Evolutionary conservation across 2,329 filamentous ascomycete genomes (phyloP).

Genomic region (Alternaria burnsii): DNA sequence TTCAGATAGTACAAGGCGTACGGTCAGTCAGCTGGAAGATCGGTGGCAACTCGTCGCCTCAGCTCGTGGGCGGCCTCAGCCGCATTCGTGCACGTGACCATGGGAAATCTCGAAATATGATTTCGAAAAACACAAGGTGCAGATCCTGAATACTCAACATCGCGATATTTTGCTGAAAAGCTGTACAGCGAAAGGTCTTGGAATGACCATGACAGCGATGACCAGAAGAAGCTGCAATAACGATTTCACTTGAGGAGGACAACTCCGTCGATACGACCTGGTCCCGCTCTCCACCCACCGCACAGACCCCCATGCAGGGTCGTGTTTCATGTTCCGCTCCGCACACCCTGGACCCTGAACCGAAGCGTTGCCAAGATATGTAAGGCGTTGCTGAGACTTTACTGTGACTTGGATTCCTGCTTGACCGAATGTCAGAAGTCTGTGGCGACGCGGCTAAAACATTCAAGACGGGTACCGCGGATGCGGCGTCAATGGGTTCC

Average conservation of each 20-base stretch:
- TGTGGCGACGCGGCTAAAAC: neutral
- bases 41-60: too few relatives aligned
- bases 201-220: too few relatives aligned
- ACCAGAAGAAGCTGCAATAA: too few relatives aligned
- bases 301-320: neutral
- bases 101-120: too few relatives aligned
- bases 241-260: too few relatives aligned
- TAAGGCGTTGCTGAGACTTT: constrained; percentile 31
- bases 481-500: neutral
- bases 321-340: constrained; percentile 27
- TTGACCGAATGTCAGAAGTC: neutral
- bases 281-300: neutral
- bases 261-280: too few relatives aligned
- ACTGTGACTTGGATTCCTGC: constrained; percentile 22
- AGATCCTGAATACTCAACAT: rapidly evolving
- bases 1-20: rapidly evolving
- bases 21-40: too few relatives aligned
- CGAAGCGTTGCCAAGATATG: constrained; percentile 21
- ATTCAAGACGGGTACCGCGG: neutral
- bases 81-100: too few relatives aligned
- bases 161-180: too few relatives aligned
- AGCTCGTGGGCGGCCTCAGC: too few relatives aligned
- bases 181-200: too few relatives aligned
- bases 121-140: too few relatives aligned
- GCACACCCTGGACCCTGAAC: neutral